Evolutionary conservation across 2,329 filamentous ascomycete genomes (phyloP).

Genomic region (Penicillium expansum): DNA sequence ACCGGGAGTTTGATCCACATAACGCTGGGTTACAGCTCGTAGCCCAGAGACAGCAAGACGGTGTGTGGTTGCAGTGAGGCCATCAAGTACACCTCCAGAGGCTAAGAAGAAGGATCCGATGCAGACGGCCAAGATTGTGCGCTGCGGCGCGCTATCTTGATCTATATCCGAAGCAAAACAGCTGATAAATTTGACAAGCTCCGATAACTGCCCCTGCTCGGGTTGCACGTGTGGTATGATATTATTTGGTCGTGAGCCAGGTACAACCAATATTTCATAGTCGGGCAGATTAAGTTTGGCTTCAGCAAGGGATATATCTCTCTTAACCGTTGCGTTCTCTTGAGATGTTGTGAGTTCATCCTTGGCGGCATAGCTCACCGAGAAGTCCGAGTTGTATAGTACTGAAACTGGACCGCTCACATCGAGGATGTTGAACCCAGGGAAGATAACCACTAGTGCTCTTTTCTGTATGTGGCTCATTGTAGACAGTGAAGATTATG

Average conservation of each 20-base stretch:
- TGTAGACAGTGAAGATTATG: not conserved
- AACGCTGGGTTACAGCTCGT: not conserved
- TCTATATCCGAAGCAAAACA: not conserved
- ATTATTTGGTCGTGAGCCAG: not conserved
- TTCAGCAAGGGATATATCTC: not conserved
- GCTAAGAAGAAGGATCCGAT: not conserved
- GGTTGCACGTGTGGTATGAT: not conserved
- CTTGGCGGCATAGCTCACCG: not conserved
- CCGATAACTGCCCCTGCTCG: not conserved
- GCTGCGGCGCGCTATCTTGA: not conserved
- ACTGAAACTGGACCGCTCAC: not conserved
- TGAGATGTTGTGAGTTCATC: slow-evolving; percentile 3
- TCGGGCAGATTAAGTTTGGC: not conserved
- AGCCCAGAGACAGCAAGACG: not conserved
- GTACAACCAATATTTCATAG: not conserved
- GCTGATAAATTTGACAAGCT: not conserved
- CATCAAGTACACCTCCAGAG: not conserved
- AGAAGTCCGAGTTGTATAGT: not conserved
- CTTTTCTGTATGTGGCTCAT: not conserved
- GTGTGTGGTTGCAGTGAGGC: too few relatives aligned
- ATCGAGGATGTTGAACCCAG: not conserved
- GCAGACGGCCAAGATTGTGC: not conserved
- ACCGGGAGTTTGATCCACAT: not conserved
- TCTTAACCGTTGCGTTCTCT: not conserved
- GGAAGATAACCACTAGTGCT: not conserved